Evolutionary conservation across 495 filamentous ascomycete species (phyloP).

Genomic region (Neurospora terricola): DNA sequence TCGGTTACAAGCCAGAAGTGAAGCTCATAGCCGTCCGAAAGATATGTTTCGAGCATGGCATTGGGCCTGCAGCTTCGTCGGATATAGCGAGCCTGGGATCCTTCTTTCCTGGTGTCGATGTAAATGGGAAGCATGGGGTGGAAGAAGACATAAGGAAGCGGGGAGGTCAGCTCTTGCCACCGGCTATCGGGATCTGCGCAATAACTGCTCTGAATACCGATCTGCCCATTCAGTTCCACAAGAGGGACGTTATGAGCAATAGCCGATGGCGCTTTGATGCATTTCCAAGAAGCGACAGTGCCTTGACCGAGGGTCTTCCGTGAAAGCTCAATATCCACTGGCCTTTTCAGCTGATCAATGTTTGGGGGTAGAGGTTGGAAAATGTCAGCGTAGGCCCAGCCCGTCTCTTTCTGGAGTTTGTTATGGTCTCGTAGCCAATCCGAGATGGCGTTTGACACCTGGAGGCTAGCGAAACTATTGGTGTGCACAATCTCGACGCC

Average conservation of each 20-base stretch:
- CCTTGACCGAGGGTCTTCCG: constrained; percentile 35
- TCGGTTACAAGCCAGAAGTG: constrained; percentile 85
- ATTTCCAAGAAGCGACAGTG: constrained; percentile 53
- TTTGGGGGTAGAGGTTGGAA: constrained; percentile 33
- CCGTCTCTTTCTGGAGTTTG: constrained; percentile 34
- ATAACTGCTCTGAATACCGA: constrained; percentile 72
- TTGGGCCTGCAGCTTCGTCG: constrained; percentile 86
- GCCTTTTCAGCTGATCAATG: constrained; percentile 24
- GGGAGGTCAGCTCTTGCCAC: constrained; percentile 66
- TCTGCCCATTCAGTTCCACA: constrained; percentile 77
- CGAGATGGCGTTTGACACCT: constrained; percentile 55
- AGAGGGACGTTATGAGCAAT: constrained; percentile 60
- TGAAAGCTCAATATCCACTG: constrained; percentile 31
- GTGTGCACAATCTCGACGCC: constrained; percentile 45
- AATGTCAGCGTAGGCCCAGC: constrained; percentile 36
- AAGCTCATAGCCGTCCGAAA: constrained; percentile 65
- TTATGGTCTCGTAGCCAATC: constrained; percentile 62
- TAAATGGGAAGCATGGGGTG: constrained; percentile 74
- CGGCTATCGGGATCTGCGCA: constrained; percentile 60
- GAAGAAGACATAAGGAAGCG: constrained; percentile 79
- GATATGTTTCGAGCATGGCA: constrained; percentile 65
- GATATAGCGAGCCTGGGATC: constrained; percentile 72
- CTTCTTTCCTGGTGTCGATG: constrained; percentile 81
- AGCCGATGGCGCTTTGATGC: constrained; percentile 47
- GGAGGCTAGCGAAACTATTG: constrained; percentile 60